phyloP scores from a whole-genome alignment of 768 basidiomycete species.

The Pisolithus marmoratus region DNA sequence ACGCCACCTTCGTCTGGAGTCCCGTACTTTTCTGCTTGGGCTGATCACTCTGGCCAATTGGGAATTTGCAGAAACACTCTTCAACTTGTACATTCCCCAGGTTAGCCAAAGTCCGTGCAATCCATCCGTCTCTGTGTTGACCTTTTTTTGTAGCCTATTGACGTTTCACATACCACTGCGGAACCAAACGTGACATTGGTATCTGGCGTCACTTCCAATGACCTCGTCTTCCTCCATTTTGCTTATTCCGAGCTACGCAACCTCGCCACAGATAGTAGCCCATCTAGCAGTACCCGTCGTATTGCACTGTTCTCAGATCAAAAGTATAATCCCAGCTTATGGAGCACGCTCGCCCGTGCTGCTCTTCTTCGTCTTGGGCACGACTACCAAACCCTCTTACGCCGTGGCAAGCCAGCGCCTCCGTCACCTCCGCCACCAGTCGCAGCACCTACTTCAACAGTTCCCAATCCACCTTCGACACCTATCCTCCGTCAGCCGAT shows the following conservation, averaged over 20 bases:
- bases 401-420: slow-evolving; percentile 44
- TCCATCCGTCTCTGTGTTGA: slow-evolving; percentile 1
- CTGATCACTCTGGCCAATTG: slow-evolving; percentile 49
- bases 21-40: slow-evolving; percentile 45
- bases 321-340: slow-evolving; percentile 57
- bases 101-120: slow-evolving; percentile 27
- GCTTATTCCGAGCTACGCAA: slow-evolving; percentile 60
- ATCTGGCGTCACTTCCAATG: slow-evolving; percentile 55
- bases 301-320: slow-evolving; percentile 63
- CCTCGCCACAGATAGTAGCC: slow-evolving; percentile 40
- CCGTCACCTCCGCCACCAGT: slow-evolving; percentile 13
- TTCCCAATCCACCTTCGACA: slow-evolving; percentile 25
- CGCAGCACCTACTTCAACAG: slow-evolving; percentile 18
- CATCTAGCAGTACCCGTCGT: slow-evolving; percentile 39
- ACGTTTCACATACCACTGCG: slow-evolving; percentile 38
- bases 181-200: slow-evolving; percentile 54
- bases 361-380: slow-evolving; percentile 54
- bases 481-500: slow-evolving; percentile 36
- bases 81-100: slow-evolving; percentile 54
- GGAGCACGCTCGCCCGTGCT: slow-evolving; percentile 56
- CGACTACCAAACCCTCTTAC: slow-evolving; percentile 64
- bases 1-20: slow-evolving; percentile 38
- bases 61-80: slow-evolving; percentile 59
- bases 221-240: slow-evolving; percentile 51
- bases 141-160: slow-evolving; percentile 36